These are phyloP conservation scores for Colletotrichum sp. DNA, from an alignment of 2,329 filamentous ascomycete genomes.

Conservation along the genomic window DNA sequence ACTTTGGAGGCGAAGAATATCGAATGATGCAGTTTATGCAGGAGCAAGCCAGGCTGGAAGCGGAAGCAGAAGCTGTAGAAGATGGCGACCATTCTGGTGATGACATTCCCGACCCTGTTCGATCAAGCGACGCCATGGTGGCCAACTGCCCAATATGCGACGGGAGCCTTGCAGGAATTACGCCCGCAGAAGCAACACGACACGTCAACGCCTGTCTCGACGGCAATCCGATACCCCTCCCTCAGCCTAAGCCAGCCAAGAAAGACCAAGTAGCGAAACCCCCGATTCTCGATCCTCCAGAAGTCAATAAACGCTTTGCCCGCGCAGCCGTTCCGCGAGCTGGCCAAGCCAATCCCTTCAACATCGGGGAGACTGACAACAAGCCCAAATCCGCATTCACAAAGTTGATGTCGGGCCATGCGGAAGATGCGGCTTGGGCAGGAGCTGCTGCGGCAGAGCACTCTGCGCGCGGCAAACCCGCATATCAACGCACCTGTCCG, in stretches of 20 bases:
- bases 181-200: constrained; percentile 70
- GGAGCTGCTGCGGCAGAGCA: constrained; percentile 81
- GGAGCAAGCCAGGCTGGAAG: constrained; percentile 71
- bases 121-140: constrained; percentile 33
- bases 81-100: constrained; percentile 40
- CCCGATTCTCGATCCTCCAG: constrained; percentile 38
- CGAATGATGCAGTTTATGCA: constrained; percentile 74
- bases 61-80: constrained; percentile 56
- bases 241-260: constrained; percentile 25
- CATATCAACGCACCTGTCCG: constrained; percentile 89
- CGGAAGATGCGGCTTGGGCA: constrained; percentile 90
- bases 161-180: constrained; percentile 63
- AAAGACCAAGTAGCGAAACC: background rate
- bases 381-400: constrained; percentile 77
- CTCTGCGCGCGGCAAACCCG: constrained; percentile 80
- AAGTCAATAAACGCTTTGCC: constrained; percentile 64
- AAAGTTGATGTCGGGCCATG: constrained; percentile 90
- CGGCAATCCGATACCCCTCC: constrained; percentile 71
- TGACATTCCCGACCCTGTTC: constrained; percentile 33
- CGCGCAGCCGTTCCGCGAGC: constrained; percentile 75
- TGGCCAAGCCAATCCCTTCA: constrained; percentile 81
- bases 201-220: constrained; percentile 96
- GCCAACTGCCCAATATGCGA: constrained; percentile 80
- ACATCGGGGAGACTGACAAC: constrained; percentile 45
- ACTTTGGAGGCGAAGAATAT: constrained; percentile 67